Evolutionary conservation across 2,329 filamentous ascomycete genomes (phyloP).

Genomic region (Dendryphion nanum): DNA sequence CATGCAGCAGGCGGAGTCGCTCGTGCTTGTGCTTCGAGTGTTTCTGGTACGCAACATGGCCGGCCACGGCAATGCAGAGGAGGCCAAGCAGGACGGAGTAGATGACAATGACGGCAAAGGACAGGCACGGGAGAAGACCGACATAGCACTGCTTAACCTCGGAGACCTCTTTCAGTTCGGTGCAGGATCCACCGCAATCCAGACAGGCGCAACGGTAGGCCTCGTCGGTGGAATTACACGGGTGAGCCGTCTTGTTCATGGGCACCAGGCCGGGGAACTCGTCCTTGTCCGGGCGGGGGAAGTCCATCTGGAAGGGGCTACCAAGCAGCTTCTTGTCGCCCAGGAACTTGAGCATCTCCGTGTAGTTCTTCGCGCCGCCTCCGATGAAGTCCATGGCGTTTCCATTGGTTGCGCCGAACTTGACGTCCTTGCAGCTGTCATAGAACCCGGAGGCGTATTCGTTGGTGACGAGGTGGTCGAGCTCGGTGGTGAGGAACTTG

Average conservation of each 20-base stretch:
- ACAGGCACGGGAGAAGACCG: slow-evolving; percentile 85
- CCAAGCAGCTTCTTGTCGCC: slow-evolving; percentile 89
- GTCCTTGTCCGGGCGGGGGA: slow-evolving; percentile 61
- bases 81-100: slow-evolving; percentile 75
- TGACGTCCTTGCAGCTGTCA: slow-evolving; percentile 97
- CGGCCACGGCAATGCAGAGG: slow-evolving; percentile 64
- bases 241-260: slow-evolving; percentile 70
- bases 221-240: slow-evolving; percentile 86
- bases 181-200: slow-evolving; percentile 85
- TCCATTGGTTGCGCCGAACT: slow-evolving; percentile 91
- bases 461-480: slow-evolving; percentile 85
- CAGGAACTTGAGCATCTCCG: slow-evolving; percentile 83
- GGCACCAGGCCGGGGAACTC: slow-evolving; percentile 69
- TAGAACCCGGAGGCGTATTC: slow-evolving; percentile 87
- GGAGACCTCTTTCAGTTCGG: slow-evolving; percentile 73
- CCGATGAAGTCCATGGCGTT: slow-evolving; percentile 96
- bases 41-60: slow-evolving; percentile 72
- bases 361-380: slow-evolving; percentile 88
- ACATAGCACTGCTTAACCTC: slow-evolving; percentile 73
- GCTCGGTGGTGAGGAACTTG: slow-evolving; percentile 74
- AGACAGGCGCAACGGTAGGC: slow-evolving; percentile 88
- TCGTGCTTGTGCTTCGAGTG: slow-evolving; percentile 75
- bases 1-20: slow-evolving; percentile 81
- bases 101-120: slow-evolving; percentile 84
- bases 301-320: slow-evolving; percentile 98